Base-by-base conservation (phyloP, 140 eudicot species). In the Senecio squalidus region DNA sequence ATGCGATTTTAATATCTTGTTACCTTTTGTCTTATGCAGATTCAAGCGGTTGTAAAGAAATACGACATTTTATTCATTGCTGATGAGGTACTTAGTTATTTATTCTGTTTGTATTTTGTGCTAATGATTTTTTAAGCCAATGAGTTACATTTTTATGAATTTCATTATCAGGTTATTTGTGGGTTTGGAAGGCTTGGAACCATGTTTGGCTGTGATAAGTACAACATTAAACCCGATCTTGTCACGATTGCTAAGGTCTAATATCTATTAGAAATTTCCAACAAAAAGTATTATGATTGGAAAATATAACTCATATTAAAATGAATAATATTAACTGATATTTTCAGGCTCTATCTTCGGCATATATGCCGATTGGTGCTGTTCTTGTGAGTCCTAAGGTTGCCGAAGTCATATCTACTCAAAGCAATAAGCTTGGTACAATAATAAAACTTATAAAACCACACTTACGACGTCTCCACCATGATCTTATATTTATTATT, bases 161-260 rank as follows among this genome's bases (percentile, higher is more conserved):
- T 18, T 48, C 47, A 47, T 48, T 38, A 48, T 17, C 62, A 90
- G 94, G 97, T 90, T 8, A 86, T 86, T 22, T 86, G 98, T 26
- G 98, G 87, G 18, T 90, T 90, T 63, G 98, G 98, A 63, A 86
- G 98, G 79, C 94, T 90, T 30, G 98, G 98, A 50, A 80, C 95
- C 47, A 83, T 80, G 96, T 90, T 86, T 62, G 98, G 98, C 38
- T 86, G 83, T 73, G 98, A 90, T 50, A 90, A 82, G 69, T 90
- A 82, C 66, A 72, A 84, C 63, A 83, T 85, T 69, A 90, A 85
- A 65, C 97, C 97, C 7, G 95, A 90, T 79, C 97, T 90, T 61
- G 97, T 90, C 55, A 70, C 97, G 44, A 0, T 90, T 28, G 97
- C 97, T 28, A 90, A 90, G 94, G 97, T 89, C 58, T 23, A 60